Evolutionary conservation across 177 flowering plant species (phyloP).

Genomic region (Vitis hybrid): DNA sequence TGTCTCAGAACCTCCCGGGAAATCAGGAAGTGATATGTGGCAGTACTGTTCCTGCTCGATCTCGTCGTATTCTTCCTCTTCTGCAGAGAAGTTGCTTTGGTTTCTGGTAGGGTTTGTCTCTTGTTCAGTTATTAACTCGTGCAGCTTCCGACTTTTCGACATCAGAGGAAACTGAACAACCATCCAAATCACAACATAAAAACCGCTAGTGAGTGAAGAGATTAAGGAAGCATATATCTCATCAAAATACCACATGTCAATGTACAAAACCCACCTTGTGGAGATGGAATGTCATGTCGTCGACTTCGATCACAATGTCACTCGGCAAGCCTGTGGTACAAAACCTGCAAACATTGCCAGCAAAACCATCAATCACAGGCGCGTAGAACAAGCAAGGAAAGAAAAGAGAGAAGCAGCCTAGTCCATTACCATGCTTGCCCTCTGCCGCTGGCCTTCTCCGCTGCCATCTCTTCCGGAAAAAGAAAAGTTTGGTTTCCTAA

Average conservation of each 20-base stretch:
- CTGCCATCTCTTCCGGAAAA: conserved; percentile 32
- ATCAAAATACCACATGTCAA: background rate
- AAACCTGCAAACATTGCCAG: conserved; percentile 47
- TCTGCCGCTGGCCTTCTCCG: conserved; percentile 57
- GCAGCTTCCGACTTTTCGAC: conserved; percentile 82
- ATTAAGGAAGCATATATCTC: too few relatives aligned
- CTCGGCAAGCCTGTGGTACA: conserved; percentile 86
- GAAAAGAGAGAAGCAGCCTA: background rate
- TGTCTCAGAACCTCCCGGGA: conserved; percentile 86
- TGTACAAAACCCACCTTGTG: conserved; percentile 51
- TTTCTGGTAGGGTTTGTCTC: conserved; percentile 32
- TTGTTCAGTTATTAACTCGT: conserved; percentile 64
- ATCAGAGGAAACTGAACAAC: conserved; percentile 77
- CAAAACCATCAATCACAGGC: background rate
- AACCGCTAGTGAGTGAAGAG: background rate
- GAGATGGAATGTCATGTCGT: conserved; percentile 73
- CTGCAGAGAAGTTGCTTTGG: conserved; percentile 4
- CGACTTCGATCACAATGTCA: conserved; percentile 72
- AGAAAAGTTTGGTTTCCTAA: background rate
- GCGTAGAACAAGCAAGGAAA: background rate
- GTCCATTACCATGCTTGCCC: conserved; percentile 75
- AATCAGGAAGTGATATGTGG: conserved; percentile 55
- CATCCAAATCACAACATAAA: conserved; percentile 1
- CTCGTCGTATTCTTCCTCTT: conserved; percentile 36
- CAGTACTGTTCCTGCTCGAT: conserved; percentile 23